These are phyloP conservation scores for Crithidia brevicula DNA, from an alignment of 208 protist species.

Conservation along the genomic window DNA sequence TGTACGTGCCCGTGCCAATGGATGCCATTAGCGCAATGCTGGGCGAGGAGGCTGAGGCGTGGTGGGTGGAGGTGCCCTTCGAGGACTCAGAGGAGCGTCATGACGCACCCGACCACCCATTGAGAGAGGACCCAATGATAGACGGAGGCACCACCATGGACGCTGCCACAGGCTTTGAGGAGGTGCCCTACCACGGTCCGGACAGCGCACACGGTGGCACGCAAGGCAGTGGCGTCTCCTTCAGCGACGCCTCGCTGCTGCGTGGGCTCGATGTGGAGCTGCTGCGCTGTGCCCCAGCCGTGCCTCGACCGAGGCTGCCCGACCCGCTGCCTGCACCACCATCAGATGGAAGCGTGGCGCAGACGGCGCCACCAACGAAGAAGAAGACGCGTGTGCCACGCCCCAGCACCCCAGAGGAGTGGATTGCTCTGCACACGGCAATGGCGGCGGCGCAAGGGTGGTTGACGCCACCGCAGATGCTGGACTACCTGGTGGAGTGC, in stretches of 20 bases:
- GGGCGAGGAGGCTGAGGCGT: slow-evolving; percentile 25
- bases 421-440: slow-evolving; percentile 55
- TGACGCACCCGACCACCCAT: no score
- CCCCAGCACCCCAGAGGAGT: slow-evolving; percentile 22
- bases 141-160: no score
- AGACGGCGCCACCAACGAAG: background rate
- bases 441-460: slow-evolving; percentile 63
- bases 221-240: background rate
- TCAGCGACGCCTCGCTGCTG: background rate
- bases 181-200: slow-evolving; percentile 27
- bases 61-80: slow-evolving; percentile 53
- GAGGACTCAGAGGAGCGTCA: no score
- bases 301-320: background rate
- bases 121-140: no score
- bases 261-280: slow-evolving; percentile 19
- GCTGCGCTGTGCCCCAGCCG: slow-evolving; percentile 19
- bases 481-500: slow-evolving; percentile 85
- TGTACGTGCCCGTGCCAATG: slow-evolving; percentile 10
- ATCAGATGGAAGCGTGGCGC: background rate
- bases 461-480: slow-evolving; percentile 64
- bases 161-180: slow-evolving; percentile 19
- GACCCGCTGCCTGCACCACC: background rate
- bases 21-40: slow-evolving; percentile 10
- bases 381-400: slow-evolving; percentile 15
- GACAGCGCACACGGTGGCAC: no score